Conservation (phyloP, 2,329 filamentous ascomycete genomes). For the Penicillium palitans region DNA sequence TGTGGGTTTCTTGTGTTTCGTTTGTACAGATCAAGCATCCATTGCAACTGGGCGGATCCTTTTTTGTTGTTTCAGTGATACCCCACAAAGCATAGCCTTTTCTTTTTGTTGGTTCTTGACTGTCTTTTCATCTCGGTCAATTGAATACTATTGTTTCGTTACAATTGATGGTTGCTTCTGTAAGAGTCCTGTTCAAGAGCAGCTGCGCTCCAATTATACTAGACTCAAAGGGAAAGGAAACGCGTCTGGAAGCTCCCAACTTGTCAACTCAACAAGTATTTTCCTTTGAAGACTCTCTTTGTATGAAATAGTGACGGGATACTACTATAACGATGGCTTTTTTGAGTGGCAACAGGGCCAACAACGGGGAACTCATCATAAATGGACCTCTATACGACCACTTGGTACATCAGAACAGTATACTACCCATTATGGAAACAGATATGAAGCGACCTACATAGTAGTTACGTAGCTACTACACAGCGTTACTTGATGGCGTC, state of each 20-base stretch:
- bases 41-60: neutral
- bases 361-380: neutral
- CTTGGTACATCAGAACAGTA: neutral
- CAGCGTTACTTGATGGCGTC: neutral
- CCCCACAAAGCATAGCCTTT: neutral
- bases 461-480: neutral
- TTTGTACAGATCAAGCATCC: neutral
- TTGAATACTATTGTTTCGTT: neutral
- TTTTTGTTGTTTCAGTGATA: slow-evolving; percentile 6
- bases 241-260: neutral
- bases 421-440: neutral
- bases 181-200: neutral
- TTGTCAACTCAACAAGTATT: neutral
- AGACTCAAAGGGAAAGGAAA: neutral
- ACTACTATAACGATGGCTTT: neutral
- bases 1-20: neutral
- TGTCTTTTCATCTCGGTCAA: neutral
- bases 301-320: neutral
- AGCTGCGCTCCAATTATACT: neutral
- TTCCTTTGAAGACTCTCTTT: neutral
- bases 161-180: neutral
- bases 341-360: neutral
- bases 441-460: neutral
- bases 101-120: neutral
- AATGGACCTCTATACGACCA: neutral